Evolutionary conservation across 148 eudicot species (phyloP), one percentile per base, ranked within the genome.

Genomic region (Rhododendron molle): DNA sequence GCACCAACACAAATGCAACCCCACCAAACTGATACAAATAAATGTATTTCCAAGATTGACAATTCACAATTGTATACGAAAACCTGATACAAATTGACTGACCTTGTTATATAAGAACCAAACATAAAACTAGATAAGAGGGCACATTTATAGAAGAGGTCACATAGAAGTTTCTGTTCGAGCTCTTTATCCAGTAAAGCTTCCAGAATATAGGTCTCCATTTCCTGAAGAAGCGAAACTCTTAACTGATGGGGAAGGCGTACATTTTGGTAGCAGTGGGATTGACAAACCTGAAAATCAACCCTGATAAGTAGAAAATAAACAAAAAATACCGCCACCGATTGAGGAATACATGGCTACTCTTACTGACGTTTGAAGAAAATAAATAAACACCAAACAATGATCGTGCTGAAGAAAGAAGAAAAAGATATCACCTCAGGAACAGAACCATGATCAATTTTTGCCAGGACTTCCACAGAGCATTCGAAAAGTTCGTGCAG

Each of bases 391-490:
- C 52, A 58, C 80, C 83, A 32, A 72, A 28, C 76, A 72, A 21
- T 30, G 72, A 26, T 65, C 18, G 12, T 38, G 46, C 46, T 74
- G 78, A 74, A 34, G 78, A 74, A 74, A 38, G 23, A 74, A 74
- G 46, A 74, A 71, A 74, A 16, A 15, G 23, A 15, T 7, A 74
- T 38, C 47, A 93, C 98, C 96, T 92, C 83, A 82, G 88, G 85
- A 80, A 67, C 83, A 60, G 85, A 87, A 83, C 62, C 58, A 81
- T 83, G 56, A 80, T 87, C 88, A 84, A 95, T 88, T 88, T 92
- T 93, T 58, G 98, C 92, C 83, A 97, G 94, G 76, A 93, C 90
- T 85, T 94, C 92, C 80, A 93, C 93, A 54, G 92, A 92, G 89
- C 93, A 95, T 54, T 93, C 99, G 86, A 93, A 94, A 80, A 84